Evolutionary conservation across 2,329 filamentous ascomycete species (phyloP), one percentile per base, ranked within the genome.

Genomic region (Thielaviopsis euricoi): DNA sequence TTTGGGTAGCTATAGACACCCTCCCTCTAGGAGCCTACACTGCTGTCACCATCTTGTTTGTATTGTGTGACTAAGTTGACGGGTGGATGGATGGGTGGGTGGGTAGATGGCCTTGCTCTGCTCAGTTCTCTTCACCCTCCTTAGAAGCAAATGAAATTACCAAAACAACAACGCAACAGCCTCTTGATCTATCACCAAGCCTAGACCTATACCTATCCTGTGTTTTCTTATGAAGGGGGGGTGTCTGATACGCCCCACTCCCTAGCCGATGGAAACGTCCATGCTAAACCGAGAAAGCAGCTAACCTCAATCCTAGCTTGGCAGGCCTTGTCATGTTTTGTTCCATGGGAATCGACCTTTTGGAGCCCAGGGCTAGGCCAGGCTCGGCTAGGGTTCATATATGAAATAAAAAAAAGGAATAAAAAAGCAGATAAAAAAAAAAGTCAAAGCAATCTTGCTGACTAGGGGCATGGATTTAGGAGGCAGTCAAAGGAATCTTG

Each of bases 321-420:
- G 51, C 51, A n/a, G 23, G 25, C 25, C 51, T 52, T 52, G 51
- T 52, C 51, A 29, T 52, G 51, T 52, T 52, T 52, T 52, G 51
- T 52, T 52, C 51, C 51, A 52, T 52, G 51, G 51, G 51, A 25
- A 52, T 52, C 23, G 51, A 52, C 51, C 12, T 7, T 15, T 29
- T 22, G 49, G 23, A 52, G 10, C 37, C 37, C 13, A 43, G 17
- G 13, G 37, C 37, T 10, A 33, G 37, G 37, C 37, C 17, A 5
- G 37, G 37, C 37, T n/a, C 10, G 33, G 33, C 33, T 43, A 10
- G 37, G 37, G 37, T 15, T 43, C n/a, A 25, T 1, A 21, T 9
- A 50, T 4, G 21, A 50, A 21, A 9, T 12, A 51, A 51, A 51
- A 51, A 51, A 51, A 51, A 51, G 23, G 13, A 51, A 51, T n/a